These are phyloP conservation scores for Nakazawaea holstii DNA, from an alignment of 805 yeast species.

Conservation along the genomic window DNA sequence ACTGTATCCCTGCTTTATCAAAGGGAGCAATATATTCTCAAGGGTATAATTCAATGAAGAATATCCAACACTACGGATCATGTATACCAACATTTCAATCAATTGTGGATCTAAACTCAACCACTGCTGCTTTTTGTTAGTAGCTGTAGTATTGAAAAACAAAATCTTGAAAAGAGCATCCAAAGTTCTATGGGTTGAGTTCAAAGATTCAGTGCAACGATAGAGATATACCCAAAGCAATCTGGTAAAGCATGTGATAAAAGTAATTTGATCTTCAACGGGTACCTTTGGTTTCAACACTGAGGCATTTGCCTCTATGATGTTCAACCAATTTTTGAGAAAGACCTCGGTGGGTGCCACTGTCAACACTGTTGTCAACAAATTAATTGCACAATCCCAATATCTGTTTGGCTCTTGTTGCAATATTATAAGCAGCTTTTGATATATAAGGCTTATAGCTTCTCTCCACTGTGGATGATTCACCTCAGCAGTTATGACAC, in stretches of 20 bases:
- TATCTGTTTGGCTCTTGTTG: constrained; percentile 35
- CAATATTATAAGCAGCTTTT: constrained; percentile 38
- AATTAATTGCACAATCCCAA: constrained; percentile 65
- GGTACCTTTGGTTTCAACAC: constrained; percentile 58
- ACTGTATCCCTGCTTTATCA: constrained; percentile 57
- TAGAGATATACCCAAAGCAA: constrained; percentile 87
- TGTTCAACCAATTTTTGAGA: constrained; percentile 59
- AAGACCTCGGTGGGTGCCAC: constrained; percentile 80
- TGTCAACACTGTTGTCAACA: constrained; percentile 69
- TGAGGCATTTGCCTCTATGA: constrained; percentile 57
- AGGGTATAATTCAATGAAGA: constrained; percentile 74
- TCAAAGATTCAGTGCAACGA: constrained; percentile 82
- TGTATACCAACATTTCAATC: constrained; percentile 62
- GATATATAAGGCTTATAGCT: constrained; percentile 61
- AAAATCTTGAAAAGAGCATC: constrained; percentile 60
- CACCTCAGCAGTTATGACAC: constrained; percentile 84
- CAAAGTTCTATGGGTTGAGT: constrained; percentile 76
- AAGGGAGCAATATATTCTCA: constrained; percentile 71
- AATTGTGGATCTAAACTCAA: constrained; percentile 55
- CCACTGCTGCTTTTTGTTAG: constrained; percentile 70
- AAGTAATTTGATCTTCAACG: constrained; percentile 45
- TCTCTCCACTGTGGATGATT: constrained; percentile 95
- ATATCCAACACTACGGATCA: constrained; percentile 73
- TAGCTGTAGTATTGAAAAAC: constrained; percentile 32
- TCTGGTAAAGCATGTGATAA: constrained; percentile 63